phyloP scores from a whole-genome alignment of 108 stramenopile genomes.

The Pseudonitzschia pungens region DNA sequence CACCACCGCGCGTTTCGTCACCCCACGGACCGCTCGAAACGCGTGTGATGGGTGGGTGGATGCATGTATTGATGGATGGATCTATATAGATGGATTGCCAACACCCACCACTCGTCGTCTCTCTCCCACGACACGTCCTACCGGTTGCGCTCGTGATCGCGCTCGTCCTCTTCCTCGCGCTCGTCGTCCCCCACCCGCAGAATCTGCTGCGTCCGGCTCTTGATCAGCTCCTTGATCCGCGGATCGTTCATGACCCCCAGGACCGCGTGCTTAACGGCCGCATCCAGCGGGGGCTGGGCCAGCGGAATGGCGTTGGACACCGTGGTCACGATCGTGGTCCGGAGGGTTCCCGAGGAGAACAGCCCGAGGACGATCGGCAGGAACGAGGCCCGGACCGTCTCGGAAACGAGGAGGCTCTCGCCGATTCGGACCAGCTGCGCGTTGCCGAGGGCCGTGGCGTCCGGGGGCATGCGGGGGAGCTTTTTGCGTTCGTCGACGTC shows the following conservation, averaged over 20 bases:
- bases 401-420: conserved; percentile 34
- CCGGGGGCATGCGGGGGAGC: conserved; percentile 36
- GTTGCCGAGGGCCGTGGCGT: conserved; percentile 38
- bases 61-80: too few species aligned
- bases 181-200: neutral
- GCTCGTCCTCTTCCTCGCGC: neutral
- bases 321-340: conserved; percentile 13
- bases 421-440: conserved; percentile 36
- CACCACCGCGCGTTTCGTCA: too few species aligned
- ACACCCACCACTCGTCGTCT: too few species aligned
- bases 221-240: conserved; percentile 26
- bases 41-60: too few species aligned
- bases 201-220: conserved; percentile 29
- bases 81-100: too few species aligned
- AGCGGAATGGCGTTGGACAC: conserved; percentile 37
- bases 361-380: conserved; percentile 40
- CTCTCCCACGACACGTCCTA: too few species aligned
- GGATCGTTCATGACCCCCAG: conserved; percentile 30
- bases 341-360: conserved; percentile 32
- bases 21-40: too few species aligned
- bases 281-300: conserved; percentile 34
- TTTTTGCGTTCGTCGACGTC: neutral
- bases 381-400: conserved; percentile 28
- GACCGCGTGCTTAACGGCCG: conserved; percentile 32
- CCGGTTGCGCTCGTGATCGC: neutral